phyloP scores from a whole-genome alignment of 2,329 filamentous ascomycete genomes.

The Neophaeococcomyces mojaviensis region DNA sequence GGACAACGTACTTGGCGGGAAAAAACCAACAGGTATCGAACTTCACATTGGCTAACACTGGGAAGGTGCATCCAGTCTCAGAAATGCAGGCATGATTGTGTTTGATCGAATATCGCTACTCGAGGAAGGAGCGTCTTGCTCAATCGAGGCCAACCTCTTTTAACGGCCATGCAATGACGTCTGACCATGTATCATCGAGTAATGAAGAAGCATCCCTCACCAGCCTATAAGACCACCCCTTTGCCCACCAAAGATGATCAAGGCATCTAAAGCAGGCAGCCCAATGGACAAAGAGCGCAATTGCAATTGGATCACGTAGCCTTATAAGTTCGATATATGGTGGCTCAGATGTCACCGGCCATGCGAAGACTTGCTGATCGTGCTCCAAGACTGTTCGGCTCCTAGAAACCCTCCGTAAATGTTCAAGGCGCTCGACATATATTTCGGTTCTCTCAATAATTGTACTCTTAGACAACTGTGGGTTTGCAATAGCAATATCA shows the following conservation, averaged over 20 bases:
- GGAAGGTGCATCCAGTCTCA: neutral
- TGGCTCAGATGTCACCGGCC: slow-evolving; percentile 17
- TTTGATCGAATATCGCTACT: too few relatives aligned
- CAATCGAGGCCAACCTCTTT: slow-evolving; percentile 19
- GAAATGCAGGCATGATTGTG: too few relatives aligned
- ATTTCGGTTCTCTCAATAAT: slow-evolving; percentile 8
- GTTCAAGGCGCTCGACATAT: slow-evolving; percentile 15
- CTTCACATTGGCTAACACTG: too few relatives aligned
- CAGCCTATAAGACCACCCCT: slow-evolving; percentile 22
- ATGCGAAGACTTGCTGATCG: slow-evolving; percentile 23
- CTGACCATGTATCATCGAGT: slow-evolving; percentile 17
- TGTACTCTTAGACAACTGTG: neutral
- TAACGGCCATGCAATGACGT: slow-evolving; percentile 18
- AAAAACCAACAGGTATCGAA: too few relatives aligned
- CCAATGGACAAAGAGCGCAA: slow-evolving; percentile 22
- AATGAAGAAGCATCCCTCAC: slow-evolving; percentile 19
- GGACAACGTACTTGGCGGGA: too few relatives aligned
- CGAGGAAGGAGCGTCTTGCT: neutral
- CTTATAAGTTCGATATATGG: slow-evolving; percentile 20
- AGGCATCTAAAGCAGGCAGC: slow-evolving; percentile 21
- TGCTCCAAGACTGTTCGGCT: slow-evolving; percentile 21
- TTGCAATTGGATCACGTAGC: slow-evolving; percentile 16
- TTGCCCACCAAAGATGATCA: slow-evolving; percentile 24
- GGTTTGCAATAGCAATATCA: neutral
- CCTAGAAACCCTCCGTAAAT: slow-evolving; percentile 16